phyloP scores from a whole-genome alignment of 1,284 basidiomycete genomes.

The Tilletia caries region DNA sequence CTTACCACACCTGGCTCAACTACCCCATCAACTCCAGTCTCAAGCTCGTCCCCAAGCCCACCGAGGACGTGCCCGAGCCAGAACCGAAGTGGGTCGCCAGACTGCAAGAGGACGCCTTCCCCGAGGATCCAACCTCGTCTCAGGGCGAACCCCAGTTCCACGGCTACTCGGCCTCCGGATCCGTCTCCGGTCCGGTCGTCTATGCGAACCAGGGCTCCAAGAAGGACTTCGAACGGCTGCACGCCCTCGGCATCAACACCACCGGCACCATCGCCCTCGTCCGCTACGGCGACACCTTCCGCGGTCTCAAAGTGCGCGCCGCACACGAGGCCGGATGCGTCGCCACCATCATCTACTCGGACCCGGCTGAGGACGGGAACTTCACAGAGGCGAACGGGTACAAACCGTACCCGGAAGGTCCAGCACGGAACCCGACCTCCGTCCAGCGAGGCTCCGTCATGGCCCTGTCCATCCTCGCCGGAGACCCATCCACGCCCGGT shows the following conservation, averaged over 20 bases:
- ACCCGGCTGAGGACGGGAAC: conserved; percentile 81
- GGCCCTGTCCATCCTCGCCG: conserved; percentile 74
- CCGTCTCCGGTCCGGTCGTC: conserved; percentile 64
- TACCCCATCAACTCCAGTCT: conserved; percentile 42
- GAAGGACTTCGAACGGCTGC: conserved; percentile 65
- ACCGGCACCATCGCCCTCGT: conserved; percentile 77
- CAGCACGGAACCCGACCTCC: conserved; percentile 73
- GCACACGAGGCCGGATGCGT: conserved; percentile 75
- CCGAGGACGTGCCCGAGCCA: conserved; percentile 55
- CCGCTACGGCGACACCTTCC: conserved; percentile 76
- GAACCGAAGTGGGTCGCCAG: conserved; percentile 65
- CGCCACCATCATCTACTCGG: conserved; percentile 71
- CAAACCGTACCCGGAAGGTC: conserved; percentile 70
- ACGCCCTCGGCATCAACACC: conserved; percentile 65
- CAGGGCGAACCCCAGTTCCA: conserved; percentile 57
- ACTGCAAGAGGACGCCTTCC: conserved; percentile 54
- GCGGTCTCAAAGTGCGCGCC: conserved; percentile 77
- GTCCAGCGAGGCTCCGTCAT: conserved; percentile 74
- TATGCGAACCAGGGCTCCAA: conserved; percentile 79
- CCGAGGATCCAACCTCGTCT: conserved; percentile 56
- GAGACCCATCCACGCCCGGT: conserved; percentile 80
- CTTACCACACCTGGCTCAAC: conserved; percentile 50
- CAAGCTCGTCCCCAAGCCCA: conserved; percentile 32
- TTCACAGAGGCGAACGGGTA: conserved; percentile 68
- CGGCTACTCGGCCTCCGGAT: conserved; percentile 54